Evolutionary conservation across 2,329 filamentous ascomycete species (phyloP).

Genomic region (Hansfordia pulvinata): DNA sequence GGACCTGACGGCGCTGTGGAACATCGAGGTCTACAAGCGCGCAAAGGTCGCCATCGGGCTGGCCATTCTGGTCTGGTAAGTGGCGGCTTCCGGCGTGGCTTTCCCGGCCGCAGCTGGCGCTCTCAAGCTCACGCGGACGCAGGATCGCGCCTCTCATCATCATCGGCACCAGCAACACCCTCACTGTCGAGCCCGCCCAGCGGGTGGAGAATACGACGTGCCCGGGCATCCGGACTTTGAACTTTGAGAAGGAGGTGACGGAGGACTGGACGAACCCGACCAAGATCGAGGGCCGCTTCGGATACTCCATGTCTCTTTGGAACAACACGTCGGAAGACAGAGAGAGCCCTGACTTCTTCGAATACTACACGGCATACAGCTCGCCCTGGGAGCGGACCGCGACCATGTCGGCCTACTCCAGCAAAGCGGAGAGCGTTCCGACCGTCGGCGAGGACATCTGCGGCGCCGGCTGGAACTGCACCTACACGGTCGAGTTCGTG

Average conservation of each 20-base stretch:
- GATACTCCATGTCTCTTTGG: conserved; percentile 16
- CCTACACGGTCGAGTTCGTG: conserved; percentile 20
- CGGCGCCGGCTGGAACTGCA: conserved; percentile 23
- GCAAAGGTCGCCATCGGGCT: conserved; percentile 20
- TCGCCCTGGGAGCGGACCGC: conserved; percentile 14
- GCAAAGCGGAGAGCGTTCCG: conserved; percentile 10
- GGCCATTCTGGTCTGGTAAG: conserved; percentile 20
- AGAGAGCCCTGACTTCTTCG: conserved; percentile 13
- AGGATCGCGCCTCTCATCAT: conserved; percentile 22
- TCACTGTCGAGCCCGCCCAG: conserved; percentile 15
- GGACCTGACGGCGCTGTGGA: conserved; percentile 15
- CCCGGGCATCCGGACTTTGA: conserved; percentile 15
- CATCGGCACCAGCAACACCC: conserved; percentile 22
- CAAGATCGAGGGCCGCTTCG: conserved; percentile 12
- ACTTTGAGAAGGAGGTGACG: conserved; percentile 19
- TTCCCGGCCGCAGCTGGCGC: not conserved
- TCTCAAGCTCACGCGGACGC: not conserved
- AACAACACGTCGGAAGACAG: conserved; percentile 15
- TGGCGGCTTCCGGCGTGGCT: too few species aligned
- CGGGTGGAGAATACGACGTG: conserved; percentile 14
- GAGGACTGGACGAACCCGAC: conserved; percentile 18
- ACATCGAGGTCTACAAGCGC: conserved; percentile 15
- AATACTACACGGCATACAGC: conserved; percentile 16
- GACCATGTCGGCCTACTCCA: conserved; percentile 11
- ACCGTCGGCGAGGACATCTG: conserved; percentile 20